These are phyloP conservation scores for Syzygium aqueum DNA, from an alignment of 345 rosid species.

Conservation along the genomic window DNA sequence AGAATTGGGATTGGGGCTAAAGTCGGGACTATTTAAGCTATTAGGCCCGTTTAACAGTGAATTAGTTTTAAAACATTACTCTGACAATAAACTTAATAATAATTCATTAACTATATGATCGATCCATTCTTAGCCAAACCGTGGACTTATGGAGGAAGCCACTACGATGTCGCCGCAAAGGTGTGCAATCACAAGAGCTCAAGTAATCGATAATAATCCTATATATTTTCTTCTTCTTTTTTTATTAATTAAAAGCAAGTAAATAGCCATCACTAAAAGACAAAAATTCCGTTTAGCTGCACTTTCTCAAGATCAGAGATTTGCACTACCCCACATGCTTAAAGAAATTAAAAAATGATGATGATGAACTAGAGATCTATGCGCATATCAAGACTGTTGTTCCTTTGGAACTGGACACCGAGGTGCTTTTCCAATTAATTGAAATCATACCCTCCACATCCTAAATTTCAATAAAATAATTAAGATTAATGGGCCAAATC, in stretches of 20 bases:
- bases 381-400: neutral
- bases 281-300: neutral
- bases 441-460: neutral
- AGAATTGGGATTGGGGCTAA: no score
- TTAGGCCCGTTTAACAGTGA: neutral
- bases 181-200: neutral
- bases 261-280: neutral
- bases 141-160: neutral
- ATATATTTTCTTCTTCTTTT: neutral
- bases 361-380: neutral
- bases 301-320: neutral
- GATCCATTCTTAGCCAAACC: no score
- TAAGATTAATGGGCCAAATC: neutral
- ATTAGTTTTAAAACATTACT: neutral
- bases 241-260: neutral
- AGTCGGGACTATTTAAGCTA: no score
- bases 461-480: neutral
- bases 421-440: neutral
- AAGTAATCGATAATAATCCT: neutral
- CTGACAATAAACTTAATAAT: rapidly evolving
- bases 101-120: neutral
- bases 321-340: neutral
- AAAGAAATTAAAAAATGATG: neutral
- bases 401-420: neutral
- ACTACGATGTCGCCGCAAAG: neutral